phyloP scores from a whole-genome alignment of 192 early-diverging fungal genomes.

The Backusella tarrabulga region DNA sequence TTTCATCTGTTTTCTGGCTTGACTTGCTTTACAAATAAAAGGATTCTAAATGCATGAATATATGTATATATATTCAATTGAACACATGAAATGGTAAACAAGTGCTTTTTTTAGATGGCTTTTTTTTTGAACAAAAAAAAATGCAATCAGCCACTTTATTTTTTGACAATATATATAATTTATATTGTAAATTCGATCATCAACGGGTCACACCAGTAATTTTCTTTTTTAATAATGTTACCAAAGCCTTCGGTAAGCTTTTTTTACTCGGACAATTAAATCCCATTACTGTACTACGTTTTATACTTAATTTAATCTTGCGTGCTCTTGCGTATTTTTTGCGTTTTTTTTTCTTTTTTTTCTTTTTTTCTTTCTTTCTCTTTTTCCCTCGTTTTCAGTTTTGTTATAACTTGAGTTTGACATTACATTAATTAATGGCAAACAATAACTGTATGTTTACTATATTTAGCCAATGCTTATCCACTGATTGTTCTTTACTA shows the following conservation, averaged over 20 bases:
- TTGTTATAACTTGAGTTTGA: not conserved
- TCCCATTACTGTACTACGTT: conserved; percentile 2
- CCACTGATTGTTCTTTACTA: not conserved
- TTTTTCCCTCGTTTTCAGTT: conserved; percentile 10
- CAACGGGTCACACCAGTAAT: not conserved
- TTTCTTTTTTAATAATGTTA: conserved; percentile 1
- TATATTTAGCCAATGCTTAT: conserved; percentile 15
- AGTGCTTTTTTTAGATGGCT: not conserved
- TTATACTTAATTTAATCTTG: not conserved
- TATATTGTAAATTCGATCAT: not conserved
- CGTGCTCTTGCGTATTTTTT: conserved; percentile 14
- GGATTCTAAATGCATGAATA: not conserved
- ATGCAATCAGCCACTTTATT: not conserved
- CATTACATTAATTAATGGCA: conserved; percentile 1
- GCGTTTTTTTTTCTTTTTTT: conserved; percentile 2
- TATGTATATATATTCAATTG: not conserved
- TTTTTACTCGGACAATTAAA: conserved; percentile 5
- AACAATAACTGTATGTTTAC: not conserved
- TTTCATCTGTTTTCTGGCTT: not conserved
- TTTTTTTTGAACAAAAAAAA: not conserved
- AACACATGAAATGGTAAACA: not conserved
- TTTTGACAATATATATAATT: not conserved
- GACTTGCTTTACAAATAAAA: not conserved
- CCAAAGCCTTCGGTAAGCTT: not conserved
- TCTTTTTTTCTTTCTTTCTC: not conserved